A percentile compares a stretch with the other conserved stretches of the same genome.
phyloP scores from a whole-genome alignment of 1,139 yeast species.

The Wickerhamomyces sp. region DNA sequence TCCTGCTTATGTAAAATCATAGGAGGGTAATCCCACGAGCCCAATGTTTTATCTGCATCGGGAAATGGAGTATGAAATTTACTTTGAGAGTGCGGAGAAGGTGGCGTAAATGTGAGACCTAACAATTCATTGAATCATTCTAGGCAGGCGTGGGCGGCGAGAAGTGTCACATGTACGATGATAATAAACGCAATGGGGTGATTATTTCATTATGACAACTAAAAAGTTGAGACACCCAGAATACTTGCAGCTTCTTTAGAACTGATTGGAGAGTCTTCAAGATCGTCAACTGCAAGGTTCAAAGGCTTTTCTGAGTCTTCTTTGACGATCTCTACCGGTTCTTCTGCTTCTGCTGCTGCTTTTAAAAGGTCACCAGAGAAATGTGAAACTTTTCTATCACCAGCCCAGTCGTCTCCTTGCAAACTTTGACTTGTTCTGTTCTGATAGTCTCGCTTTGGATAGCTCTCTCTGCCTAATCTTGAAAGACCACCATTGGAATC shows the following conservation, averaged over 20 bases:
- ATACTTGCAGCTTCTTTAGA: constrained; percentile 80
- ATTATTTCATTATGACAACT: constrained; percentile 7
- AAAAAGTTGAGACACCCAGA: constrained; percentile 73
- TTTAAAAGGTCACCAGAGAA: constrained; percentile 24
- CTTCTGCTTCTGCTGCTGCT: constrained; percentile 25
- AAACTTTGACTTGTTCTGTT: constrained; percentile 41
- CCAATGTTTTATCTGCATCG: background rate
- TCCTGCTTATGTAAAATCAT: background rate
- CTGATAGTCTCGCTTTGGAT: constrained; percentile 32
- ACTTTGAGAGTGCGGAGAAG: background rate
- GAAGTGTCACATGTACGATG: too few species aligned
- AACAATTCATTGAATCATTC: too few species aligned
- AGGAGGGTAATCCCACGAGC: background rate
- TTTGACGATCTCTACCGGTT: constrained; percentile 1
- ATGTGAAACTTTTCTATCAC: constrained; percentile 38
- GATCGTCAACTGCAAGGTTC: constrained; percentile 8
- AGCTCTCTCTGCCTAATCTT: constrained; percentile 71
- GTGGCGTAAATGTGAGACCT: background rate
- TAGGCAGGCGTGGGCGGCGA: too few species aligned
- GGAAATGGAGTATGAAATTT: background rate
- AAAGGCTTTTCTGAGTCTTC: constrained; percentile 1
- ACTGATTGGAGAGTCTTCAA: constrained; percentile 38
- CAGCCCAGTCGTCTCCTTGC: constrained; percentile 59
- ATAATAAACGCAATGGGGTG: background rate
- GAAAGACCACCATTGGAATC: constrained; percentile 81